Percentiles rank a stretch among this genome's conserved stretches.
These are phyloP conservation scores for Blastobotrys americana DNA, from an alignment of 805 yeast species.

Conservation along the genomic window DNA sequence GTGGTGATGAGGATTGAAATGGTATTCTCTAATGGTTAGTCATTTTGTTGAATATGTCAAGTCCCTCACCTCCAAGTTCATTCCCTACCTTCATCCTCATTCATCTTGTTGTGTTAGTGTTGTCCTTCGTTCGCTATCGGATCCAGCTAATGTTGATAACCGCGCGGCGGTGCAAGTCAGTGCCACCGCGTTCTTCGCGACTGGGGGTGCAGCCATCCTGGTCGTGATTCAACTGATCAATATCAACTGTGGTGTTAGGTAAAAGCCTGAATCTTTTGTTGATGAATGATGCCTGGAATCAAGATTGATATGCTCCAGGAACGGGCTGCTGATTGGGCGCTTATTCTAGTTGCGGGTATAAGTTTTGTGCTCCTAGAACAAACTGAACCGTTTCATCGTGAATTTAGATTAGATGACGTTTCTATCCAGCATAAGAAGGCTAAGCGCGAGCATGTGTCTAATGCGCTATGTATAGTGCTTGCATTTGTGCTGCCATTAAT, in stretches of 20 bases:
- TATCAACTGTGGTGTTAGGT: no score
- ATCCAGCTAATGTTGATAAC: no score
- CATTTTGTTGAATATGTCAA: no score
- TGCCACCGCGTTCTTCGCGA: no score
- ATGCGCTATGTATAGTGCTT: conserved; percentile 37
- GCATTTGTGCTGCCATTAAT: conserved; percentile 18
- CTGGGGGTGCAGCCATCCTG: no score
- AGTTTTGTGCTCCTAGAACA: conserved; percentile 12
- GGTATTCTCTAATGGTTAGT: conserved; percentile 49
- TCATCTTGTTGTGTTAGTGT: background rate
- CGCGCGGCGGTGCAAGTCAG: no score
- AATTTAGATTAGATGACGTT: conserved; percentile 66
- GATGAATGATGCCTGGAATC: no score
- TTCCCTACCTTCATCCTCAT: background rate
- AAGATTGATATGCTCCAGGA: background rate
- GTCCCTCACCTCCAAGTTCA: conserved; percentile 37
- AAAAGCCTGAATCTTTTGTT: no score
- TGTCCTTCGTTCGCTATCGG: conserved; percentile 3
- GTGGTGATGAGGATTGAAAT: conserved; percentile 77
- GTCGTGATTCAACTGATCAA: no score
- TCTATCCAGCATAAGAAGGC: conserved; percentile 80
- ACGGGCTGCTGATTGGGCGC: conserved; percentile 13
- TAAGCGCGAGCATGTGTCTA: conserved; percentile 62
- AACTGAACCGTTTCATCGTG: conserved; percentile 64
- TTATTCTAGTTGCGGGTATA: conserved; percentile 9